Evolutionary conservation across 2,329 filamentous ascomycete genomes (phyloP), one percentile per base, ranked within the genome.

Genomic region (Rutstroemia sp.): DNA sequence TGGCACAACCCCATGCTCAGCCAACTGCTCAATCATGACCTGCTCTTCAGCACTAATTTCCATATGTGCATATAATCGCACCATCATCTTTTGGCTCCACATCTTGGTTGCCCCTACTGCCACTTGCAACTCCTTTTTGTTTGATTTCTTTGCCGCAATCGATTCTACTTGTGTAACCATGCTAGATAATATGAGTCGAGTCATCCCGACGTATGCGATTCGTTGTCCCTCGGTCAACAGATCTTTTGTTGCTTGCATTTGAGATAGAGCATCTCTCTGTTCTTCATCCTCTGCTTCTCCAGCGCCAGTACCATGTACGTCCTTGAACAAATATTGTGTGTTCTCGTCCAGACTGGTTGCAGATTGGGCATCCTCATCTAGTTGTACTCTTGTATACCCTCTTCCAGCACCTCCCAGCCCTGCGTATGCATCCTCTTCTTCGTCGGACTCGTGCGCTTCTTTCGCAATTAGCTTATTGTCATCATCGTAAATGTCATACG

Each of bases 21-120:
- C 87, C 57, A 99, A 78, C 72, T 99, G 94, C 73, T 99, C 94
- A 63, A 99, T 96, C 94, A 99, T 99, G 70, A 99, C 78, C 75
- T 99, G 94, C 72, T 99, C 94, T 14, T 82, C 86, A 21, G 86
- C 77, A 67, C 86, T 91, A 66, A 99, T 95, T 58, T 99, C 94
- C 94, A 99, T 99, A 72, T 99, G 94, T 12, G 83, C 77, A 70
- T 97, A 99, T 12, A 99, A 71, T 23, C 92, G 84, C 58, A 96
- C 84, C 92, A 99, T 99, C 80, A 96, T 95, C 75, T 95, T 95
- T 71, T 99, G 94, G 56, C 88, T 85, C 92, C 92, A 99, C 88
- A 96, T 96, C 71, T 87, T 87, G 75, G 89, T 86, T 38, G 85
- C 82, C 70, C 96, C 94, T 10, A 84, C 75, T 0, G 88, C 82